A percentile compares a stretch with the other conserved stretches of the same genome.
Conservation (phyloP, 1,284 basidiomycete genomes). For the Malassezia restricta region DNA sequence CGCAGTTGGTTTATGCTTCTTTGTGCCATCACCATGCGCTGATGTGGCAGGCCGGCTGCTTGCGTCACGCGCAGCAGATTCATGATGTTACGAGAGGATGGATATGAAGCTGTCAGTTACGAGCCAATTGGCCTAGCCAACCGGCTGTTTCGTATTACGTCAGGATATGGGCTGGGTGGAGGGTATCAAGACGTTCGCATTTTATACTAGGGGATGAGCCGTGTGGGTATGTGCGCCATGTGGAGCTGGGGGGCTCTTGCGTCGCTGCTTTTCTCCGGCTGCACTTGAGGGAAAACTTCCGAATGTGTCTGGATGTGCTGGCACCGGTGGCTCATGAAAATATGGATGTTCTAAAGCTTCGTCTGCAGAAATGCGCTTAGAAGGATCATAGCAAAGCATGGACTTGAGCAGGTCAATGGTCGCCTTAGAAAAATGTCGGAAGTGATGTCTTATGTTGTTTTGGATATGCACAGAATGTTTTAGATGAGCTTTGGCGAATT, state of each 20-base stretch:
- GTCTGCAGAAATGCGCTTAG: conserved; percentile 67
- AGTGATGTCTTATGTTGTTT: conserved; percentile 43
- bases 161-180: no score
- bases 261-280: conserved; percentile 56
- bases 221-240: no score
- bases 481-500: conserved; percentile 66
- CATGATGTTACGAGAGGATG: no score
- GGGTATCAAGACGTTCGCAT: no score
- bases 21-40: no score
- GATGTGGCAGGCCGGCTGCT: no score
- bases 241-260: background rate
- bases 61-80: no score
- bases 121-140: no score
- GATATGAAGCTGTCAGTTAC: no score
- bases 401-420: conserved; percentile 74
- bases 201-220: no score
- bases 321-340: conserved; percentile 80
- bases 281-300: conserved; percentile 89
- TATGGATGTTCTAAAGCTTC: conserved; percentile 82
- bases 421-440: conserved; percentile 58
- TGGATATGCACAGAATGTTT: conserved; percentile 13
- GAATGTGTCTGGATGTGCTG: conserved; percentile 95
- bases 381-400: conserved; percentile 78
- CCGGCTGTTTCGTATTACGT: no score
- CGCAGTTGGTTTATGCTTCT: no score